Evolutionary conservation across 192 early-diverging fungal genomes (phyloP), one percentile per base, ranked within the genome.

Genomic region (Rhizoclosmatium sp.): DNA sequence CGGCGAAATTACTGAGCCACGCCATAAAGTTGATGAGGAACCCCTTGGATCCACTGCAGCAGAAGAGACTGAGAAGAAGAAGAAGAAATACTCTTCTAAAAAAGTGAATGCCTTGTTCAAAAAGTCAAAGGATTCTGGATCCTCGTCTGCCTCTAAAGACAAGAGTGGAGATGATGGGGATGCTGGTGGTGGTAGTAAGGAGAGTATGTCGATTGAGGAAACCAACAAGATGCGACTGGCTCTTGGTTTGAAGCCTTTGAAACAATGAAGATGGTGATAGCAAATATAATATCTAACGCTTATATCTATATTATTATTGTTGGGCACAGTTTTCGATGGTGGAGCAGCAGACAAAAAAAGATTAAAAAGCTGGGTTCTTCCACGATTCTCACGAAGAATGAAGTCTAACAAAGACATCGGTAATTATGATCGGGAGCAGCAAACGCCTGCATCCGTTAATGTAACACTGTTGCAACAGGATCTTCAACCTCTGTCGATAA

Each of bases 31-130:
- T 31, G 7, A 10, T 51, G 75, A 62, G 14, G 2, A 3, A 40
- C 54, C 14, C 72, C 3, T 46, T n/a, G 10, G 0, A 23, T 54
- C 60, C 47, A 60, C 44, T 12, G 75, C 44, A 42, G 66, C 16
- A 12, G 49, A 23, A 2, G 60, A 71, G 16, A 0, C 23, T 54
- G 44, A n/a, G 3, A 68, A 79, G 64, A 82, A 85, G 66, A 84
- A 86, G 81, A 84, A 84, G 47, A 81, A 84, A 14, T 81, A 71
- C 41, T 89, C 88, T 4, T 64, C 76, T 9, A 86, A 85, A 62
- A 89, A 89, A 67, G 85, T 89, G 64, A 80, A 85, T 48, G 60
- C 67, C 12, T 68, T 89, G 59, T 89, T 89, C 81, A 87, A 88
- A 76, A 87, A 86, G 80, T 67, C 73, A 42, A 62, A 65, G 9